These are phyloP conservation scores for Trifolium repens DNA, from an alignment of 306 rosid genomes.

Conservation along the genomic window DNA sequence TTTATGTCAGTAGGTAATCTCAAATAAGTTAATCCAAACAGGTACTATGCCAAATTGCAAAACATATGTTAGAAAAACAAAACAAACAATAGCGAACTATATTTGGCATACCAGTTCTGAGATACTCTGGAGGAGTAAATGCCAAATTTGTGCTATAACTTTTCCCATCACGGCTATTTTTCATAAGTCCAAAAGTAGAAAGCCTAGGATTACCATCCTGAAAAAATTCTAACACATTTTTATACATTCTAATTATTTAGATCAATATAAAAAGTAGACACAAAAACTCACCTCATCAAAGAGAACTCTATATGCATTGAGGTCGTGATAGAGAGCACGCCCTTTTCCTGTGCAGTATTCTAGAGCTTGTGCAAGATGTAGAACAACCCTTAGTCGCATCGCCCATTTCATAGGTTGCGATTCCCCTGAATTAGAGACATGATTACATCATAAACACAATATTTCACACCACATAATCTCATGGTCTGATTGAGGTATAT, in stretches of 20 bases:
- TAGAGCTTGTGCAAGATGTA: conserved; percentile 86
- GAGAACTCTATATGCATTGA: conserved; percentile 82
- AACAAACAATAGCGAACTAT: conserved; percentile 14
- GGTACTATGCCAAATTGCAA: background rate
- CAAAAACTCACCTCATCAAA: conserved; percentile 66
- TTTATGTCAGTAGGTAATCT: too few species aligned
- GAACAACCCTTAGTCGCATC: conserved; percentile 79
- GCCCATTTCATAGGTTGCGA: conserved; percentile 84
- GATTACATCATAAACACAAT: conserved; percentile 25
- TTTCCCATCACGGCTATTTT: conserved; percentile 86
- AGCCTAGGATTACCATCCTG: conserved; percentile 90
- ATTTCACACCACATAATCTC: conserved; percentile 17
- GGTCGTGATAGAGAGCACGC: conserved; percentile 80
- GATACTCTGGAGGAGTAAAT: conserved; percentile 89
- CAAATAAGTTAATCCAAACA: too few species aligned
- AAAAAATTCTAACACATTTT: conserved; percentile 47
- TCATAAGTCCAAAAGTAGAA: conserved; percentile 82
- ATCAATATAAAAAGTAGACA: conserved; percentile 12
- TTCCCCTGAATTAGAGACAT: conserved; percentile 63
- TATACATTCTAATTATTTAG: conserved; percentile 30
- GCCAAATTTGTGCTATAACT: conserved; percentile 89
- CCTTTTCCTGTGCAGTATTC: conserved; percentile 89
- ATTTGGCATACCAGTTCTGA: conserved; percentile 69
- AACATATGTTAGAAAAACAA: conserved; percentile 7
- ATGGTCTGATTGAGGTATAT: background rate